A percentile compares a stretch with the other conserved stretches of the same genome.
Conservation (phyloP, 495 filamentous ascomycete genomes). For the Coniosporium apollinis region DNA sequence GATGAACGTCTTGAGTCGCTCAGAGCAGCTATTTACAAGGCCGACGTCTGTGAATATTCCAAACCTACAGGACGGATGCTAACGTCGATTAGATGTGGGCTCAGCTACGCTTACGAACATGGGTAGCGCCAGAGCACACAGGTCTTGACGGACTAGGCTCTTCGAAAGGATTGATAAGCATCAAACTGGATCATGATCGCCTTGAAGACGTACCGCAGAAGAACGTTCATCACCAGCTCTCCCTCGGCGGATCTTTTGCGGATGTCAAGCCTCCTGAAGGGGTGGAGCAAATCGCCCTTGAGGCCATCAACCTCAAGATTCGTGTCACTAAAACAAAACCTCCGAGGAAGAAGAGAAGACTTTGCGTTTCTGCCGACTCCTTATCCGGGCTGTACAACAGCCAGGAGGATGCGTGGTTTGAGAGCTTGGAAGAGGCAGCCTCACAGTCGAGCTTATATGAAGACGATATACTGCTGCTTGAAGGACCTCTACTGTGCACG, state of each 20-base stretch:
- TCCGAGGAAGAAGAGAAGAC: slow-evolving; percentile 1
- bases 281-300: slow-evolving; percentile 3
- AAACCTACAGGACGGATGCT: not conserved
- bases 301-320: slow-evolving; percentile 6
- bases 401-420: not conserved
- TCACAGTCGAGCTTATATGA: not conserved
- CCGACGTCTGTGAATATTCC: slow-evolving; percentile 8
- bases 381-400: not conserved
- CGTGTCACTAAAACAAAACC: slow-evolving; percentile 3
- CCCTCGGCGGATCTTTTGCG: slow-evolving; percentile 7
- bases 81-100: slow-evolving; percentile 10
- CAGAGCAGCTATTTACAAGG: slow-evolving; percentile 7
- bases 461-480: not conserved
- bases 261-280: slow-evolving; percentile 11
- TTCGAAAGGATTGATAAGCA: not conserved
- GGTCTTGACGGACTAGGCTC: not conserved
- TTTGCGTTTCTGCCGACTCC: not conserved
- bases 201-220: not conserved
- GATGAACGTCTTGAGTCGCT: slow-evolving; percentile 3
- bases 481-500: not conserved
- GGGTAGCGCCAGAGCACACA: not conserved
- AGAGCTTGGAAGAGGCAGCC: not conserved
- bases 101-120: slow-evolving; percentile 11
- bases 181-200: slow-evolving; percentile 8
- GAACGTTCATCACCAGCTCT: slow-evolving; percentile 5